Conservation (phyloP, 495 filamentous ascomycete genomes). For the Lasiosphaeria miniovina region DNA sequence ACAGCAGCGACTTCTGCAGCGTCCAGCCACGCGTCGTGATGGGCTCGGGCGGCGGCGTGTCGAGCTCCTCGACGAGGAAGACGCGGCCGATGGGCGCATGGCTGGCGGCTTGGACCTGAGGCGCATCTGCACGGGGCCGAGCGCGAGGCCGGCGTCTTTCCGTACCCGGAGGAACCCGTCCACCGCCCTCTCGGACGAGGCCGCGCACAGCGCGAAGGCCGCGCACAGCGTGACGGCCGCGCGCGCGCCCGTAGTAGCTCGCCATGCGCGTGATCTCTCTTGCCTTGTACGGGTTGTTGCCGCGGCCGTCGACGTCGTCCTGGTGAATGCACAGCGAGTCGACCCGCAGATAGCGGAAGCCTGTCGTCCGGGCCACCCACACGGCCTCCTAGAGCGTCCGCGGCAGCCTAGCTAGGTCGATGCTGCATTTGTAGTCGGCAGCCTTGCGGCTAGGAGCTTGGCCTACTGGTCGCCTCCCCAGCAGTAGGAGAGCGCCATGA, state of each 20-base stretch:
- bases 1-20: conserved; percentile 7
- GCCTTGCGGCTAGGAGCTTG: conserved; percentile 7
- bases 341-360: conserved; percentile 28
- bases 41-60: not conserved
- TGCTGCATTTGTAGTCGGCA: not conserved
- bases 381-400: conserved; percentile 26
- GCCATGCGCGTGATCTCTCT: conserved; percentile 12
- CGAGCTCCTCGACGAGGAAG: conserved; percentile 1
- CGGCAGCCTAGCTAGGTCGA: conserved; percentile 1
- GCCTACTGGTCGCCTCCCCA: conserved; percentile 18
- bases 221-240: conserved; percentile 9
- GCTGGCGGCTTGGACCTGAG: not conserved
- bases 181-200: not conserved
- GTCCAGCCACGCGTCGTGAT: conserved; percentile 10
- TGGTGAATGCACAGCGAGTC: conserved; percentile 30
- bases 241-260: conserved; percentile 12
- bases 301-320: conserved; percentile 7
- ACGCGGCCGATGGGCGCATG: not conserved
- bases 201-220: conserved; percentile 10
- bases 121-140: conserved; percentile 3
- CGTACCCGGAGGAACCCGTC: conserved; percentile 9
- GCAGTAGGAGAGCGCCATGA: conserved; percentile 21
- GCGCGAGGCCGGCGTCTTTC: not conserved
- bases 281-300: conserved; percentile 8
- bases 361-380: conserved; percentile 13